Evolutionary conservation across 768 basidiomycete genomes (phyloP).

Genomic region (Leccinellum albellum): DNA sequence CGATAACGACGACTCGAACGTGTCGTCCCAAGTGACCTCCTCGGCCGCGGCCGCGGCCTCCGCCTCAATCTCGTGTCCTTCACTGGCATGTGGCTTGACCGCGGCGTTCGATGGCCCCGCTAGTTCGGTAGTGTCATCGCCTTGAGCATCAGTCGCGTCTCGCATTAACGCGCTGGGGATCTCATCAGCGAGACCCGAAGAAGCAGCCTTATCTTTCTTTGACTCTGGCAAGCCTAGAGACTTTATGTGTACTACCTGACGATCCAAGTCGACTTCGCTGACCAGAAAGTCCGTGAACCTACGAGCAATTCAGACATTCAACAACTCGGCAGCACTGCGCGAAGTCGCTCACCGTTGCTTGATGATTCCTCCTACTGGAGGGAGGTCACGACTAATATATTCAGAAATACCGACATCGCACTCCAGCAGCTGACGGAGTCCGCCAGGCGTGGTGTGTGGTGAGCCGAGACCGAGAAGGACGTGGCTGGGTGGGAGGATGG

Average conservation of each 20-base stretch:
- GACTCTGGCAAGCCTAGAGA: constrained; percentile 67
- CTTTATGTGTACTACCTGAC: constrained; percentile 78
- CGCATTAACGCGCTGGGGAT: constrained; percentile 10
- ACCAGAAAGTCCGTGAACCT: constrained; percentile 99
- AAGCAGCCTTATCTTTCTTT: constrained; percentile 37
- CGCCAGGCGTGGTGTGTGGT: constrained; percentile 46
- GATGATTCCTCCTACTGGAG: constrained; percentile 86
- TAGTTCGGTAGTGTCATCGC: not conserved
- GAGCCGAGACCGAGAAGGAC: constrained; percentile 57
- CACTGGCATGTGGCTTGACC: not conserved
- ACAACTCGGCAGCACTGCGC: not conserved
- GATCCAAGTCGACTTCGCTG: constrained; percentile 80
- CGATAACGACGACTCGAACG: constrained; percentile 51
- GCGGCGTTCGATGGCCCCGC: constrained; percentile 3
- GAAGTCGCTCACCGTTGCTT: constrained; percentile 76
- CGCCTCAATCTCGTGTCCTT: not conserved
- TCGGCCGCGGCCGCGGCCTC: not conserved
- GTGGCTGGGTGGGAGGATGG: constrained; percentile 71
- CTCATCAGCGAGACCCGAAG: constrained; percentile 21
- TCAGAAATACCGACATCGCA: constrained; percentile 88
- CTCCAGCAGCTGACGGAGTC: constrained; percentile 61
- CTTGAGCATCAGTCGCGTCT: constrained; percentile 13
- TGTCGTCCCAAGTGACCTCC: constrained; percentile 63
- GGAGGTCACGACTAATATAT: constrained; percentile 68
- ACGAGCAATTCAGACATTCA: constrained; percentile 4